Conservation (phyloP, 1,284 basidiomycete genomes). For the Rhodotorula mucilaginosa region DNA sequence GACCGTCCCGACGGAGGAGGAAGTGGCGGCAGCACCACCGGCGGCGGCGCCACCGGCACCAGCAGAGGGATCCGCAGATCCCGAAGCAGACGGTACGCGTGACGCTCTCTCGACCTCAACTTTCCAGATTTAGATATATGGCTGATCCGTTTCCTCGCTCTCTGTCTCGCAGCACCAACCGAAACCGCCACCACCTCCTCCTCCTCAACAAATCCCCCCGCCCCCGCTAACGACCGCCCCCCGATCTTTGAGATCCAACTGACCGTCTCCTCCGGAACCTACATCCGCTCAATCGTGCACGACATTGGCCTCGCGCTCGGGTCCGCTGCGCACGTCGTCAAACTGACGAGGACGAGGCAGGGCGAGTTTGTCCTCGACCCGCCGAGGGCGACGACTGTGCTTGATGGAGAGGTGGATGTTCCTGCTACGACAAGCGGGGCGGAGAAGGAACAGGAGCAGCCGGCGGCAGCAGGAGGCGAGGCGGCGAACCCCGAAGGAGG, state of each 20-base stretch:
- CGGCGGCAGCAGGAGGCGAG: too few relatives aligned
- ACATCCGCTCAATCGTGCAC: conserved; percentile 85
- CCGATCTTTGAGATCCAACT: conserved; percentile 82
- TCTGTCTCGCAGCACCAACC: background rate
- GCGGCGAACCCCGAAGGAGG: too few relatives aligned
- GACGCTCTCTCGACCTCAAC: too few relatives aligned
- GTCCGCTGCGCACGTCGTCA: conserved; percentile 86
- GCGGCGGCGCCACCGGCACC: background rate
- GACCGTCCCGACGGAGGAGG: conserved; percentile 52
- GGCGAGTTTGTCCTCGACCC: conserved; percentile 66
- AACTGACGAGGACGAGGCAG: conserved; percentile 78
- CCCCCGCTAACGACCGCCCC: conserved; percentile 51
- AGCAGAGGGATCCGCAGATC: background rate
- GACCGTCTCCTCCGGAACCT: conserved; percentile 94
- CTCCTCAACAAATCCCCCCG: background rate
- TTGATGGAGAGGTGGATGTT: background rate
- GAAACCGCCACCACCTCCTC: background rate
- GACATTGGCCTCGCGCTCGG: conserved; percentile 79
- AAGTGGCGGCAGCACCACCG: background rate
- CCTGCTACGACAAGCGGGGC: background rate
- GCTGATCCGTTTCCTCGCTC: background rate
- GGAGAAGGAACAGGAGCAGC: background rate
- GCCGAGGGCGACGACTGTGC: background rate
- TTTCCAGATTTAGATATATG: background rate
- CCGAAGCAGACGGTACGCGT: background rate